Evolutionary conservation across 164 flowering plant species (phyloP).

Genomic region (Vitis vinifera): DNA sequence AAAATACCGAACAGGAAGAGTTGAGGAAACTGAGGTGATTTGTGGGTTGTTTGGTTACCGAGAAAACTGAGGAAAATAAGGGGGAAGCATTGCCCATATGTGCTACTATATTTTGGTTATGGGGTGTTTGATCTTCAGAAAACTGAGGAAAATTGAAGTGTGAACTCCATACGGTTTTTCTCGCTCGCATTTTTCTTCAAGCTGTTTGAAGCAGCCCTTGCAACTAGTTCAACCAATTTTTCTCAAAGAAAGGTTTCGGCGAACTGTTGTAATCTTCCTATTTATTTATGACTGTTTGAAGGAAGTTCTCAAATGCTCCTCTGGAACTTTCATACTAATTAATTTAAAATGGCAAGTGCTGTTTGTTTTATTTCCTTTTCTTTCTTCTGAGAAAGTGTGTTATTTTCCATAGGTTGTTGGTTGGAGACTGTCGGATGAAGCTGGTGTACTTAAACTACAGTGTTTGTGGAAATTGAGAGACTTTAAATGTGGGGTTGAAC

Average conservation of each 20-base stretch:
- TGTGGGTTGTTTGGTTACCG: no score
- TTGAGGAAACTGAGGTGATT: no score
- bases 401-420: constrained; percentile 65
- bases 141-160: no score
- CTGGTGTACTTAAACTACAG: constrained; percentile 55
- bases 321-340: neutral
- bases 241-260: no score
- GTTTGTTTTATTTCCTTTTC: neutral
- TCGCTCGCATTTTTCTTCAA: no score
- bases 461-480: constrained; percentile 90
- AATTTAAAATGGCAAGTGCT: neutral
- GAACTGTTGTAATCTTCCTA: neutral
- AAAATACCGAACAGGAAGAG: no score
- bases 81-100: no score
- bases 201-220: no score
- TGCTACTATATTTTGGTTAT: no score
- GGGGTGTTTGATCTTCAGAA: no score
- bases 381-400: neutral
- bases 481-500: constrained; percentile 64
- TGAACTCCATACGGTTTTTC: no score
- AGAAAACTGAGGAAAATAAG: no score
- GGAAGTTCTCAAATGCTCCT: neutral
- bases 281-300: neutral
- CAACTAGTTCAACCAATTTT: neutral
- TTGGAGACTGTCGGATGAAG: constrained; percentile 73